These are phyloP conservation scores for Suhomyces canberraensis DNA, from an alignment of 805 yeast species.

Conservation along the genomic window DNA sequence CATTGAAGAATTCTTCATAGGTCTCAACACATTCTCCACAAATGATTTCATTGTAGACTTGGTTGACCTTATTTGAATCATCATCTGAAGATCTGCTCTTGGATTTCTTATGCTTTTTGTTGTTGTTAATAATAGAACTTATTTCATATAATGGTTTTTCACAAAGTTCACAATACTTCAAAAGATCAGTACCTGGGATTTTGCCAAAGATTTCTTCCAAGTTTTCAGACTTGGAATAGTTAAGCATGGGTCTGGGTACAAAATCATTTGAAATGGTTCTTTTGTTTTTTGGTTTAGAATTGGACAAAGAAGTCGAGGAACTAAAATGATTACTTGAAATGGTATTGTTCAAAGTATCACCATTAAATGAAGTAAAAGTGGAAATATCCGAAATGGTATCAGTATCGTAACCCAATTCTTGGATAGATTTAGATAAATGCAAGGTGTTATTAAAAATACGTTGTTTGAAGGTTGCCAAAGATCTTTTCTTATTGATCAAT, in stretches of 20 bases:
- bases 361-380: slow-evolving; percentile 7
- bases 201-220: slow-evolving; percentile 37
- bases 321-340: neutral
- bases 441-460: slow-evolving; percentile 6
- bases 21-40: slow-evolving; percentile 59
- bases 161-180: slow-evolving; percentile 63
- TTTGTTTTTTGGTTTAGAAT: slow-evolving; percentile 8
- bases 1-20: slow-evolving; percentile 52
- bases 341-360: slow-evolving; percentile 5
- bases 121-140: slow-evolving; percentile 38
- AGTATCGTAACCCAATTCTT: slow-evolving; percentile 2
- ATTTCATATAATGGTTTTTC: slow-evolving; percentile 65
- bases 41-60: slow-evolving; percentile 50
- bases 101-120: slow-evolving; percentile 12
- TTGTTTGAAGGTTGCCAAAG: slow-evolving; percentile 39
- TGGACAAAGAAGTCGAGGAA: slow-evolving; percentile 1
- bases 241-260: slow-evolving; percentile 1
- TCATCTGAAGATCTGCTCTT: neutral
- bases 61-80: slow-evolving; percentile 15
- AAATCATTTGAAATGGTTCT: slow-evolving; percentile 9
- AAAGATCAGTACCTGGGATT: slow-evolving; percentile 35
- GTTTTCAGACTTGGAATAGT: slow-evolving; percentile 16
- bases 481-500: slow-evolving; percentile 26
- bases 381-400: slow-evolving; percentile 9
- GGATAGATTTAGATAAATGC: neutral